phyloP scores from a whole-genome alignment of 257 asterid genomes.

The Solanum raphanifolium region DNA sequence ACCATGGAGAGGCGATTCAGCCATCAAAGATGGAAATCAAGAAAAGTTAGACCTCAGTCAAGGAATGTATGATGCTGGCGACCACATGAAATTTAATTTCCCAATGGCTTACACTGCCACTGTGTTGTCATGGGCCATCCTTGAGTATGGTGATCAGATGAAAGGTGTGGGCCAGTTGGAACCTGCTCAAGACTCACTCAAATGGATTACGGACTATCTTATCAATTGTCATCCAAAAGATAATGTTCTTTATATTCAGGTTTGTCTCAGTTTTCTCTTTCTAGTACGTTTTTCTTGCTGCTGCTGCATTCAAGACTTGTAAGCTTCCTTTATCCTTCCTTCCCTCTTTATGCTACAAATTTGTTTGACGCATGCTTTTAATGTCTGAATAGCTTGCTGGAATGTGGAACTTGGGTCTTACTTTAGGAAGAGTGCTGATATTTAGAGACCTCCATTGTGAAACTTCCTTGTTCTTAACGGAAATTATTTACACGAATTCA shows the following conservation, averaged over 20 bases:
- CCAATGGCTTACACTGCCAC: constrained; percentile 96
- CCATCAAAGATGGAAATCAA: constrained; percentile 50
- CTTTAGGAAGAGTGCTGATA: background rate
- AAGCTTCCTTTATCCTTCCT: background rate
- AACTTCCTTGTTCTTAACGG: background rate
- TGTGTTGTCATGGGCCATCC: constrained; percentile 80
- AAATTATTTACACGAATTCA: background rate
- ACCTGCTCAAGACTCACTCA: constrained; percentile 55
- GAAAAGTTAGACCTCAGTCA: constrained; percentile 71
- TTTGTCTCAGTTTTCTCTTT: background rate
- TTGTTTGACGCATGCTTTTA: background rate
- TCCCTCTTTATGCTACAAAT: background rate
- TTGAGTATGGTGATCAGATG: constrained; percentile 80
- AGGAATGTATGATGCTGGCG: constrained; percentile 95
- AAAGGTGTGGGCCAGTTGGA: constrained; percentile 38
- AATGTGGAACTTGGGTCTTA: background rate
- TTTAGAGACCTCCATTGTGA: background rate
- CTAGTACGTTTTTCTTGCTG: background rate
- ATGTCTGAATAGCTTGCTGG: background rate
- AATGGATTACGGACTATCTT: constrained; percentile 82
- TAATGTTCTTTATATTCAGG: constrained; percentile 78
- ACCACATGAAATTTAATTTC: constrained; percentile 70
- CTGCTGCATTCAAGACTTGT: background rate
- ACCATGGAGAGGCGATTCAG: constrained; percentile 84
- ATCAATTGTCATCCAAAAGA: constrained; percentile 62